These are phyloP conservation scores for Mycena leptocephala DNA, from an alignment of 768 basidiomycete genomes.

Conservation along the genomic window DNA sequence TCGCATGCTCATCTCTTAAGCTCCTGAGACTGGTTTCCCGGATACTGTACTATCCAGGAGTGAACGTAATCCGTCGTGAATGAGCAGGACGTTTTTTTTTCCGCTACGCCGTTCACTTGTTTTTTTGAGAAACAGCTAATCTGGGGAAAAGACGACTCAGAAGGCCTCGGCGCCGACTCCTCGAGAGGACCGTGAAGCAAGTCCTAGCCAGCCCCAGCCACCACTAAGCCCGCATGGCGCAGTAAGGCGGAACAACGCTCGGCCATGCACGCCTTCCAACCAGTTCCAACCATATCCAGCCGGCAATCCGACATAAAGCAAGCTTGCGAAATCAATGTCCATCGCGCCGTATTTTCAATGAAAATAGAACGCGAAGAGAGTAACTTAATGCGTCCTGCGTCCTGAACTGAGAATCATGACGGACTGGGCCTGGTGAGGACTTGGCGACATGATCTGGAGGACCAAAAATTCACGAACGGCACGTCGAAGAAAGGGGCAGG, in stretches of 20 bases:
- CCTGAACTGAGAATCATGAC: neutral
- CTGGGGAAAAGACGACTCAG: too few relatives aligned
- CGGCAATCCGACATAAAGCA: neutral
- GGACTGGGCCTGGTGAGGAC: neutral
- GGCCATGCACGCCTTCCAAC: neutral
- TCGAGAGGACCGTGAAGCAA: neutral
- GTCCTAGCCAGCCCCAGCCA: neutral
- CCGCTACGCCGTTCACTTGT: too few relatives aligned
- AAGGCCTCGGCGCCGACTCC: too few relatives aligned
- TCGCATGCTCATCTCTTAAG: too few relatives aligned
- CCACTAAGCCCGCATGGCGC: neutral
- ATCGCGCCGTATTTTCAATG: neutral
- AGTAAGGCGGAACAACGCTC: neutral
- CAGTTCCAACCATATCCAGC: neutral
- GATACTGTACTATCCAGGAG: too few relatives aligned
- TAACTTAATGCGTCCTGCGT: neutral
- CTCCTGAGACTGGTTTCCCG: too few relatives aligned
- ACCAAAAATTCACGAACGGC: too few relatives aligned
- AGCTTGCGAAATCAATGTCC: neutral
- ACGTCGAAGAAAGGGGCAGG: too few relatives aligned
- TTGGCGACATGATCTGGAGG: neutral
- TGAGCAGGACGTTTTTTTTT: too few relatives aligned
- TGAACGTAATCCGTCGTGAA: too few relatives aligned
- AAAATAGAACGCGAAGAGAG: neutral
- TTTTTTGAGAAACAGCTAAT: too few relatives aligned